Evolutionary conservation across 495 filamentous ascomycete genomes (phyloP).

Genomic region (Trichoderma virens): DNA sequence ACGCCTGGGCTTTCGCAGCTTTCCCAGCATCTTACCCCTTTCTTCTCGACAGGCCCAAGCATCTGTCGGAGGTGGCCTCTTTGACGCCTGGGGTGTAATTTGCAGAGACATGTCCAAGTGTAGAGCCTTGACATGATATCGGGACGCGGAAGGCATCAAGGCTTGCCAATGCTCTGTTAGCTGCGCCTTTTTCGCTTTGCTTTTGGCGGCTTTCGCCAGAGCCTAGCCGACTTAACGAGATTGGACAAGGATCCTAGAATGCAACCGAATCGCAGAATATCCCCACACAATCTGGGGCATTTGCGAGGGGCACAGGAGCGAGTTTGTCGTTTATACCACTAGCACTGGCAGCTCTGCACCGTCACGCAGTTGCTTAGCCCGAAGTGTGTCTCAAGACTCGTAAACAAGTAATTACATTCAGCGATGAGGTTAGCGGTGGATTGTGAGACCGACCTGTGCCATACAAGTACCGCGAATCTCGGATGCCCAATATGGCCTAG

Average conservation of each 20-base stretch:
- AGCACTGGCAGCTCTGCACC: not conserved
- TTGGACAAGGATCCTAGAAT: not conserved
- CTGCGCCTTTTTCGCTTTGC: not conserved
- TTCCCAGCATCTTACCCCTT: slow-evolving; percentile 2
- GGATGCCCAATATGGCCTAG: not conserved
- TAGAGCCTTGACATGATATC: not conserved
- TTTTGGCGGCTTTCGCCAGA: not conserved
- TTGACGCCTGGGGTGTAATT: not conserved
- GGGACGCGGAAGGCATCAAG: not conserved
- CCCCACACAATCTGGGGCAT: not conserved
- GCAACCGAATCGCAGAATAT: not conserved
- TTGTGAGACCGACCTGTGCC: too few relatives aligned
- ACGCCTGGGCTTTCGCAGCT: not conserved
- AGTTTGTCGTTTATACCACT: not conserved
- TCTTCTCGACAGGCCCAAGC: not conserved
- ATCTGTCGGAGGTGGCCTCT: not conserved
- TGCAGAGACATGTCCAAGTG: not conserved
- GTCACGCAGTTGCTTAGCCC: not conserved
- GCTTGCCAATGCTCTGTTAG: not conserved
- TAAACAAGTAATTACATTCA: too few relatives aligned
- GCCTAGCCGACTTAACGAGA: not conserved
- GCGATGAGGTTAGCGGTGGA: too few relatives aligned
- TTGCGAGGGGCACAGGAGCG: not conserved
- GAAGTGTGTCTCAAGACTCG: too few relatives aligned
- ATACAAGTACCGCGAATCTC: not conserved